Conservation (phyloP, 163 green algal species). For the Scenedesmus sp. region DNA sequence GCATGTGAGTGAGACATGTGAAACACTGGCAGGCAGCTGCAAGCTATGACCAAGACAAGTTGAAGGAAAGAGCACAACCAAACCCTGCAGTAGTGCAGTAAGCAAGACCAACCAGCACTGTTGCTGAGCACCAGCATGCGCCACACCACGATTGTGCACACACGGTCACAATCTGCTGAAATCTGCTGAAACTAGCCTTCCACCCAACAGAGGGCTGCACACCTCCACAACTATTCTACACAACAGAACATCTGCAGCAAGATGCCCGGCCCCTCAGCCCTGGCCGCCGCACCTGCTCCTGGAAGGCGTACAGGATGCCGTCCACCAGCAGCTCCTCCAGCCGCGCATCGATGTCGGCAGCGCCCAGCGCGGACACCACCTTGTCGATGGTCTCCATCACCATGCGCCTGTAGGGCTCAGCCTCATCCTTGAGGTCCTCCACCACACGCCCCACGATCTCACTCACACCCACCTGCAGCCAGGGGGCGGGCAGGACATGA, state of each 20-base stretch:
- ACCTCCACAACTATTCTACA: too few species aligned
- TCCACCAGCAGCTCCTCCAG: conserved; percentile 99
- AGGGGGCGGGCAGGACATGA: not conserved
- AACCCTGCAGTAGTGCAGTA: too few species aligned
- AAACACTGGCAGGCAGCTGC: not conserved
- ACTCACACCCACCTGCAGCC: conserved; percentile 81
- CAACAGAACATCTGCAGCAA: not conserved
- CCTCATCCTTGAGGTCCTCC: conserved; percentile 99
- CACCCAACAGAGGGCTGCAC: too few species aligned
- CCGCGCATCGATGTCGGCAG: conserved; percentile 93
- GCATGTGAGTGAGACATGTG: not conserved
- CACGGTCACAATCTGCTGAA: not conserved
- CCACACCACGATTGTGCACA: too few species aligned
- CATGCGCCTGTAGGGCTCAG: conserved; percentile 95
- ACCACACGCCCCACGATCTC: conserved; percentile 96
- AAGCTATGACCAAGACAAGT: too few species aligned
- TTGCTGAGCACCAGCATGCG: too few species aligned
- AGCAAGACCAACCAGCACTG: too few species aligned
- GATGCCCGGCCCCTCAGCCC: not conserved
- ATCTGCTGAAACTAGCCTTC: too few species aligned
- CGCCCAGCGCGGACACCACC: conserved; percentile 89
- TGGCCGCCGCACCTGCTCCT: conserved; percentile 89
- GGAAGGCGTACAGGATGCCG: conserved; percentile 99
- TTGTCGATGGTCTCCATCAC: conserved; percentile 93
- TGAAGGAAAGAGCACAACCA: too few species aligned